Conservation (phyloP, 768 basidiomycete genomes). For the Phaeotremella fagi region DNA sequence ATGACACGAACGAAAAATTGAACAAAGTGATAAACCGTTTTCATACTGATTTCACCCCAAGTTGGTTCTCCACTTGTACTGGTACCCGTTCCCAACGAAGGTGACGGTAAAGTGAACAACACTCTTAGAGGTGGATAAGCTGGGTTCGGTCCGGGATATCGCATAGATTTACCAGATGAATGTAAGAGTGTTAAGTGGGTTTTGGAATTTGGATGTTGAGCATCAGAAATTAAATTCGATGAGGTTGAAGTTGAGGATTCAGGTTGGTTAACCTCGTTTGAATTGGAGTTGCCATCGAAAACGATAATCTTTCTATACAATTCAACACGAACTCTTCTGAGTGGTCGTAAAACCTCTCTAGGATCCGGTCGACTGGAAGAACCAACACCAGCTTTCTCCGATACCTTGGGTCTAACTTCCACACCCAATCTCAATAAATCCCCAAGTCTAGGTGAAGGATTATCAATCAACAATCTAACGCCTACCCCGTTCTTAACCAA, state of each 20-base stretch:
- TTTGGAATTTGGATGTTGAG: constrained; percentile 39
- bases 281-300: background rate
- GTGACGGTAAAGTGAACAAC: constrained; percentile 68
- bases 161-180: constrained; percentile 83
- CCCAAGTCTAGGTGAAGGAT: constrained; percentile 24
- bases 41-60: constrained; percentile 71
- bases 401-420: constrained; percentile 28
- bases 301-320: constrained; percentile 31
- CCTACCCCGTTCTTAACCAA: constrained; percentile 27
- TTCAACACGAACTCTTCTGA: constrained; percentile 42
- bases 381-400: constrained; percentile 27
- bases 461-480: constrained; percentile 29
- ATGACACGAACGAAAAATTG: constrained; percentile 69
- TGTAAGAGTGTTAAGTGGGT: constrained; percentile 56
- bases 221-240: constrained; percentile 1
- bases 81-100: constrained; percentile 49
- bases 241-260: constrained; percentile 2
- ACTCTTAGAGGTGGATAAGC: constrained; percentile 58
- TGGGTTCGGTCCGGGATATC: constrained; percentile 66
- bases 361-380: constrained; percentile 28
- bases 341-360: constrained; percentile 22
- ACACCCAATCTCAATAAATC: constrained; percentile 37
- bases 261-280: background rate
- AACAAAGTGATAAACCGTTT: constrained; percentile 76
- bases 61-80: too few species aligned